Conservation (phyloP, 2,329 filamentous ascomycete genomes). For the Leptosphaerulina australis region DNA sequence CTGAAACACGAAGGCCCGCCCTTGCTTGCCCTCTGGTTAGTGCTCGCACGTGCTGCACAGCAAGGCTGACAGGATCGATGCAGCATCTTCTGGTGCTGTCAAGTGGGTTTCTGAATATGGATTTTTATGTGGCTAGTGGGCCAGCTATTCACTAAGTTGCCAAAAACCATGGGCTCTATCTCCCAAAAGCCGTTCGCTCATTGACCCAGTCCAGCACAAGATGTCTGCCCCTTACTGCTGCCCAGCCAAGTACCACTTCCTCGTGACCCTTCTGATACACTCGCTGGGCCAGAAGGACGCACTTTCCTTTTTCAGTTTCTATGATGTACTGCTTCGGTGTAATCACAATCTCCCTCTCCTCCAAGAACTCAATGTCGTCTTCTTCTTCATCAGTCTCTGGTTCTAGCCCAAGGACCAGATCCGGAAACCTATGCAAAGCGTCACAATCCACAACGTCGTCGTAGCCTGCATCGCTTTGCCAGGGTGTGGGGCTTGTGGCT, state of each 20-base stretch:
- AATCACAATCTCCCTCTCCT: constrained; percentile 22
- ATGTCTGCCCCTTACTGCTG: constrained; percentile 23
- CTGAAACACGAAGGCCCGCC: constrained; percentile 13
- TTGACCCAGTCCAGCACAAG: constrained; percentile 24
- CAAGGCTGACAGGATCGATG: not conserved
- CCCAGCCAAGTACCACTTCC: constrained; percentile 25
- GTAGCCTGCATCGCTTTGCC: not conserved
- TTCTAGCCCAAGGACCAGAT: constrained; percentile 25
- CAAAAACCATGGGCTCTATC: not conserved
- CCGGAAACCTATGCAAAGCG: constrained; percentile 15
- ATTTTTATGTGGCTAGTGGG: not conserved
- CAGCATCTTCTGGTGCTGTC: too few relatives aligned
- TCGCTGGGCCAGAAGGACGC: constrained; percentile 21
- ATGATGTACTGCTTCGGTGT: constrained; percentile 26
- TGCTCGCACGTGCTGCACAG: not conserved
- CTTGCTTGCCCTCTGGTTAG: constrained; percentile 1
- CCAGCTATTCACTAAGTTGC: not conserved
- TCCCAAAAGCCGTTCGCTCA: constrained; percentile 19
- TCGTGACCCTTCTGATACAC: constrained; percentile 1
- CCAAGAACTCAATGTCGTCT: not conserved
- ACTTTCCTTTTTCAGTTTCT: constrained; percentile 16
- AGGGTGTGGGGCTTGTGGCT: constrained; percentile 16
- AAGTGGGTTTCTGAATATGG: too few relatives aligned
- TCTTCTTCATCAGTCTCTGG: constrained; percentile 13
- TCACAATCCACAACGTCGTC: constrained; percentile 23